phyloP scores from a whole-genome alignment of 192 early-diverging fungal species.

The Linnemannia hyalina region DNA sequence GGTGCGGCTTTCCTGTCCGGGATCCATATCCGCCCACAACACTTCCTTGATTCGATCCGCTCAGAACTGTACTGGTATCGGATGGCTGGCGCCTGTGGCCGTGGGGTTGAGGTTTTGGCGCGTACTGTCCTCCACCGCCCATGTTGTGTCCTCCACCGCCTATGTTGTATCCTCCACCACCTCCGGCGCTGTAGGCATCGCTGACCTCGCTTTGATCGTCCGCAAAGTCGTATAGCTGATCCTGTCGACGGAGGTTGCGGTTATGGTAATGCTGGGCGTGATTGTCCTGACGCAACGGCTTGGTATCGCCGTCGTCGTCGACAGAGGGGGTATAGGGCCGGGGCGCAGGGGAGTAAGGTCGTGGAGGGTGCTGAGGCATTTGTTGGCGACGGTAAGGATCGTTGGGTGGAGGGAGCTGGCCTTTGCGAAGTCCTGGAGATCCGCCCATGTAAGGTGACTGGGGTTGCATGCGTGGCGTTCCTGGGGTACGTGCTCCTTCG shows the following conservation, averaged over 20 bases:
- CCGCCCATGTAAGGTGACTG: slow-evolving; percentile 41
- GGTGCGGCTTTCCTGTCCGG: slow-evolving; percentile 24
- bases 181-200: slow-evolving; percentile 33
- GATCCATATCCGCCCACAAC: slow-evolving; percentile 45
- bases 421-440: slow-evolving; percentile 45
- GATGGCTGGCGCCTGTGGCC: slow-evolving; percentile 46
- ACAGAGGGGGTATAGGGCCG: slow-evolving; percentile 44
- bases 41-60: slow-evolving; percentile 54
- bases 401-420: slow-evolving; percentile 25
- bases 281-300: slow-evolving; percentile 48
- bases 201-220: slow-evolving; percentile 49
- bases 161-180: slow-evolving; percentile 8
- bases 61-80: slow-evolving; percentile 47
- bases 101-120: slow-evolving; percentile 21
- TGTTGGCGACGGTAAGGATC: slow-evolving; percentile 52
- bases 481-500: slow-evolving; percentile 29
- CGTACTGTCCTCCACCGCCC: slow-evolving; percentile 7
- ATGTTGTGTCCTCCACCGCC: not conserved
- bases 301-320: slow-evolving; percentile 48
- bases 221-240: slow-evolving; percentile 45
- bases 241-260: slow-evolving; percentile 38
- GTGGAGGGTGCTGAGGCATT: slow-evolving; percentile 33
- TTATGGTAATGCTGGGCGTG: slow-evolving; percentile 53
- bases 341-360: slow-evolving; percentile 48
- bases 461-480: slow-evolving; percentile 29